phyloP scores from a whole-genome alignment of 352 stramenopile species.

The Phytophthora palmivora region DNA sequence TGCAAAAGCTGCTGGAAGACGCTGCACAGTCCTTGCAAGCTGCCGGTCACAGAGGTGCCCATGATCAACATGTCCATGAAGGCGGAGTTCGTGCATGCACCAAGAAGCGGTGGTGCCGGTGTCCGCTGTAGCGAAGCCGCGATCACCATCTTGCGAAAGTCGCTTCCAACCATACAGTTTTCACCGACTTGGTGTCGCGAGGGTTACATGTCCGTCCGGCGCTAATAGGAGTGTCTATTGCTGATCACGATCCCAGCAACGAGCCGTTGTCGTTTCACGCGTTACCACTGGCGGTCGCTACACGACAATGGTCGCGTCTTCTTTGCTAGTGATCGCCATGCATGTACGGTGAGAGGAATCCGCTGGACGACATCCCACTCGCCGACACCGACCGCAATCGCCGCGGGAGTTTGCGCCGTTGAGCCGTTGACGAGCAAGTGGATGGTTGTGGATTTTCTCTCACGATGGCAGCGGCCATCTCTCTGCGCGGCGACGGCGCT shows the following conservation, averaged over 20 bases:
- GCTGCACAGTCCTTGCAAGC: conserved; percentile 10
- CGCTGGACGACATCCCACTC: conserved; percentile 8
- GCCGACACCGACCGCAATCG: conserved; percentile 22
- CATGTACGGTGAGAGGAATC: no score
- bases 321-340: no score
- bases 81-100: conserved; percentile 4
- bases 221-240: no score
- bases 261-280: neutral
- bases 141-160: conserved; percentile 3
- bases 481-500: conserved; percentile 13
- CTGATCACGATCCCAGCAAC: neutral
- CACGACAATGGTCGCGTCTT: no score
- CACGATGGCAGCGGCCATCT: conserved; percentile 23
- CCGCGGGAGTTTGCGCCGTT: conserved; percentile 30
- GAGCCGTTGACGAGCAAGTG: conserved; percentile 25
- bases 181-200: neutral
- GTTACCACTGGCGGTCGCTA: neutral
- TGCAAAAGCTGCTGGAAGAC: conserved; percentile 13
- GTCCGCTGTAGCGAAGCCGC: neutral
- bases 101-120: conserved; percentile 1
- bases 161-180: conserved; percentile 5
- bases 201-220: neutral
- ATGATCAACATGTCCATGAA: neutral
- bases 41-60: conserved; percentile 19
- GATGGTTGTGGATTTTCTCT: conserved; percentile 40